Percentiles rank a stretch among this genome's conserved stretches.
Conservation (phyloP, 257 asterid species). For the Dorcoceras hygrometricum region DNA sequence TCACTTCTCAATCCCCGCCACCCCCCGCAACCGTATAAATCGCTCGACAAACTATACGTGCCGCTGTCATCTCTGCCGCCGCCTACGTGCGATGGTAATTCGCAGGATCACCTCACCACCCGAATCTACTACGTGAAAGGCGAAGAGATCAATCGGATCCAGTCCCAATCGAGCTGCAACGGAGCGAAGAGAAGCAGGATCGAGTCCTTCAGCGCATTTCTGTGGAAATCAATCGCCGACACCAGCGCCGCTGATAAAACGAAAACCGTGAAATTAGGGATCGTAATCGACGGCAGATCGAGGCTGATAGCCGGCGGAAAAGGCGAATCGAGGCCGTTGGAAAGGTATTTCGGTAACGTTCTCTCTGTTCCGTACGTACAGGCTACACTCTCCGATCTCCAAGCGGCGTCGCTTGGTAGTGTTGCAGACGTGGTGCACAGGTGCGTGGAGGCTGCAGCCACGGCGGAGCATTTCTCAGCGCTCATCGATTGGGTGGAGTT, state of each 20-base stretch:
- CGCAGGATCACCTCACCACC: slow-evolving; percentile 24
- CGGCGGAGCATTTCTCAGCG: slow-evolving; percentile 43
- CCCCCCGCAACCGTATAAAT: slow-evolving; percentile 33
- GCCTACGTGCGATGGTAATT: slow-evolving; percentile 12
- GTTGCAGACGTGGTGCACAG: slow-evolving; percentile 37
- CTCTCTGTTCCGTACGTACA: slow-evolving; percentile 44
- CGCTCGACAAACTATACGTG: slow-evolving; percentile 35
- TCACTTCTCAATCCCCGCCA: slow-evolving; percentile 48
- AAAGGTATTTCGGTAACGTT: slow-evolving; percentile 55
- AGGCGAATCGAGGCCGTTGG: slow-evolving; percentile 24
- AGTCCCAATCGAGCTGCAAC: slow-evolving; percentile 32
- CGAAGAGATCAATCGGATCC: slow-evolving; percentile 39
- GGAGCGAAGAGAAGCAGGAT: slow-evolving; percentile 38
- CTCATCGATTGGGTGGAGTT: slow-evolving; percentile 58
- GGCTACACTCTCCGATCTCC: slow-evolving; percentile 33
- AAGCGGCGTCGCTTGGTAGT: slow-evolving; percentile 24
- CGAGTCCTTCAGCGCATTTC: slow-evolving; percentile 52
- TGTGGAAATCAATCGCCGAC: slow-evolving; percentile 48
- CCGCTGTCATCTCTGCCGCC: slow-evolving; percentile 34
- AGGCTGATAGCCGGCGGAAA: slow-evolving; percentile 20
- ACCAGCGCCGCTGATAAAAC: slow-evolving; percentile 22
- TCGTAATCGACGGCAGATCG: slow-evolving; percentile 46
- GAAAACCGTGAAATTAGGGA: slow-evolving; percentile 38
- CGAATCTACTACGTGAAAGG: slow-evolving; percentile 42
- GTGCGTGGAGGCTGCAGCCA: slow-evolving; percentile 31